A percentile compares a stretch with the other conserved stretches of the same genome.
Conservation (phyloP, 148 eudicot genomes). For the Suaeda aralocaspica region DNA sequence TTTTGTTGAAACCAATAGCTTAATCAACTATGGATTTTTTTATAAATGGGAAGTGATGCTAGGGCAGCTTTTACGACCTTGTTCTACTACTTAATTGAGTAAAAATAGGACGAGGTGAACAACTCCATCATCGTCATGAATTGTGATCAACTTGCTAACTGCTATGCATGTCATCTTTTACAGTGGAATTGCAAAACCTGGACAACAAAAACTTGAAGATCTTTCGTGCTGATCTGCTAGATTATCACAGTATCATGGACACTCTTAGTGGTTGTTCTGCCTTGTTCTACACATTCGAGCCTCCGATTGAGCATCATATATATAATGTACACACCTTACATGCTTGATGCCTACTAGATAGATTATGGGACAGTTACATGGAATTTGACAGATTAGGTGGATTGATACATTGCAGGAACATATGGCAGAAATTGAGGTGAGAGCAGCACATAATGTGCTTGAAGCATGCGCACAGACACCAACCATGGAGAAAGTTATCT, state of each 20-base stretch:
- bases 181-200: conserved; percentile 4
- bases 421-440: conserved; percentile 53
- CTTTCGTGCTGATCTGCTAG: conserved; percentile 48
- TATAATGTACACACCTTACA: conserved; percentile 41
- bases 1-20: too few species aligned
- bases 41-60: too few species aligned
- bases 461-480: conserved; percentile 61
- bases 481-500: conserved; percentile 50
- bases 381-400: neutral
- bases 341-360: neutral
- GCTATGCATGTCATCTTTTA: neutral
- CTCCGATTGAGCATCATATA: conserved; percentile 37
- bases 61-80: too few species aligned
- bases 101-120: too few species aligned
- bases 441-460: conserved; percentile 62
- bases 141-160: neutral
- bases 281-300: conserved; percentile 63
- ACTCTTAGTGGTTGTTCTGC: conserved; percentile 53
- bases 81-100: too few species aligned
- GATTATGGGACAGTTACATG: neutral
- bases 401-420: conserved; percentile 34
- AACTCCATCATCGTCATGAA: too few species aligned
- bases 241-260: conserved; percentile 55
- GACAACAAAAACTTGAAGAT: conserved; percentile 29
- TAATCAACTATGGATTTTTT: too few species aligned